Evolutionary conservation across 805 yeast species (phyloP).

Genomic region (Peterozyma xylosa): DNA sequence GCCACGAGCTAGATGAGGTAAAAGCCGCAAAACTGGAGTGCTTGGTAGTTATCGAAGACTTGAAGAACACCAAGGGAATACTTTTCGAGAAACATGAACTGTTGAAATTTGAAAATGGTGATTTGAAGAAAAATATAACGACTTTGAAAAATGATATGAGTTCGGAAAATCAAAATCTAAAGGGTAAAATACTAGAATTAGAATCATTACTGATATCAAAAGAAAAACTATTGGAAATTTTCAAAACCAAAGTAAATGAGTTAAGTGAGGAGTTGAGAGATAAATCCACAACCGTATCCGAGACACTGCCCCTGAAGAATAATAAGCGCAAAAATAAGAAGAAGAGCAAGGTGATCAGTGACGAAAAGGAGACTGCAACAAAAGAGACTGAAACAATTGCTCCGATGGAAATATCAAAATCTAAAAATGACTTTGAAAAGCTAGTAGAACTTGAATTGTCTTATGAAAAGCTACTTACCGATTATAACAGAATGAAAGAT

Average conservation of each 20-base stretch:
- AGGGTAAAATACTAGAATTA: slow-evolving; percentile 9
- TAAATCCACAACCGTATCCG: slow-evolving; percentile 2
- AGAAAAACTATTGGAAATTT: slow-evolving; percentile 14
- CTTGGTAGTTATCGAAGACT: no score
- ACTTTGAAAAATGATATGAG: slow-evolving; percentile 4
- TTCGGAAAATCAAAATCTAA: slow-evolving; percentile 1
- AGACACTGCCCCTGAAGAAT: slow-evolving; percentile 8
- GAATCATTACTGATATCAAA: slow-evolving; percentile 17
- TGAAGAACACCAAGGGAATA: no score
- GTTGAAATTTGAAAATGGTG: slow-evolving; percentile 3
- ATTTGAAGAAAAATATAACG: slow-evolving; percentile 1
- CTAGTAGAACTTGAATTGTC: slow-evolving; percentile 18
- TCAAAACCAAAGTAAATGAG: slow-evolving; percentile 17
- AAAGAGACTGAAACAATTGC: slow-evolving; percentile 14
- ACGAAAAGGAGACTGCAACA: slow-evolving; percentile 5
- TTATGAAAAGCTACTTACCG: slow-evolving; percentile 12
- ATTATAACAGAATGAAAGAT: slow-evolving; percentile 9
- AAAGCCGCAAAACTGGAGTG: no score
- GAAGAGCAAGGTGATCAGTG: slow-evolving; percentile 7
- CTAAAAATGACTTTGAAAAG: slow-evolving; percentile 7
- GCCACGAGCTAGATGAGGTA: no score
- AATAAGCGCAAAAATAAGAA: slow-evolving; percentile 13
- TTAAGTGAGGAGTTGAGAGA: slow-evolving; percentile 14
- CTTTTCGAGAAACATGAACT: no score
- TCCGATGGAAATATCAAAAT: not conserved